phyloP scores from a whole-genome alignment of 2,329 filamentous ascomycete genomes.

The Trichoderma lentiforme region DNA sequence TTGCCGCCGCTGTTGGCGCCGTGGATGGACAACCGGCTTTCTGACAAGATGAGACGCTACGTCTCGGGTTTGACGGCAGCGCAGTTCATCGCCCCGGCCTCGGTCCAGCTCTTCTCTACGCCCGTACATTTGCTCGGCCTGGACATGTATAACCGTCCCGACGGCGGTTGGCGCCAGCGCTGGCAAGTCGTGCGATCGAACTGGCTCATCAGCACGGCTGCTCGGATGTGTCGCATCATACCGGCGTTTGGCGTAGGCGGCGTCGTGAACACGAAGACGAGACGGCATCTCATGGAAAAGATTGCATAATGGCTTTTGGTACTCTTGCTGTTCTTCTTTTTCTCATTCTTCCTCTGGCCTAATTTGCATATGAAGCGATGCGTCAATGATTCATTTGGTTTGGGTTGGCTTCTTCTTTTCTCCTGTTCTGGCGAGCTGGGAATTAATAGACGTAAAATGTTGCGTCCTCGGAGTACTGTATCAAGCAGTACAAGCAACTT shows the following conservation, averaged over 20 bases:
- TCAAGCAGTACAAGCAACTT: background rate
- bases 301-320: slow-evolving; percentile 38
- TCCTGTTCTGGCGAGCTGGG: background rate
- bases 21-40: slow-evolving; percentile 54
- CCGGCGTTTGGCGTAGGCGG: slow-evolving; percentile 87
- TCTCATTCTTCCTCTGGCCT: background rate
- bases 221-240: slow-evolving; percentile 79
- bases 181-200: slow-evolving; percentile 65
- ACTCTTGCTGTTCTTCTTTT: background rate
- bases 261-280: slow-evolving; percentile 74
- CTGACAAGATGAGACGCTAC: slow-evolving; percentile 42
- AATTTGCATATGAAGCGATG: background rate
- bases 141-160: slow-evolving; percentile 76
- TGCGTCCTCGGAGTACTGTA: background rate
- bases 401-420: background rate
- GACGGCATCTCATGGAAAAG: slow-evolving; percentile 62
- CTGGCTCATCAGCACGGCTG: slow-evolving; percentile 70
- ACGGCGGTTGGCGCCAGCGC: slow-evolving; percentile 54
- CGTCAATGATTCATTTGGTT: background rate
- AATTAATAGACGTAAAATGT: background rate
- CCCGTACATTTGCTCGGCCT: slow-evolving; percentile 81
- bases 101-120: slow-evolving; percentile 75
- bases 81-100: slow-evolving; percentile 77
- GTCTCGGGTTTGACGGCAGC: slow-evolving; percentile 60
- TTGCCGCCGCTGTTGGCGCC: slow-evolving; percentile 77